A percentile compares a stretch with the other conserved stretches of the same genome.
These are phyloP conservation scores for Penicillium verhagenii DNA, from an alignment of 495 filamentous ascomycete species.

Conservation along the genomic window DNA sequence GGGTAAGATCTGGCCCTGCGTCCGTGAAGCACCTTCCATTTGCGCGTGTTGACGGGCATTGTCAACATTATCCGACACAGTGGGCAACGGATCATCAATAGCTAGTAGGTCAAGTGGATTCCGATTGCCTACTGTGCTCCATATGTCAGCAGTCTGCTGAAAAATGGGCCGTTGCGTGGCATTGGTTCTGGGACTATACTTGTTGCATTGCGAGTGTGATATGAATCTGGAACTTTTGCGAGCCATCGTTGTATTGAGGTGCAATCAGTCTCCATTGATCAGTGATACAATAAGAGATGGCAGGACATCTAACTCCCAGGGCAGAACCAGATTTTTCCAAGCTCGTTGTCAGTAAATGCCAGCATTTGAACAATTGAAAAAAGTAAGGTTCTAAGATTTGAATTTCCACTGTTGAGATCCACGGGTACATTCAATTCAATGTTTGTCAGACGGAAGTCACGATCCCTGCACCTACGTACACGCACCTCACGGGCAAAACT, in stretches of 20 bases:
- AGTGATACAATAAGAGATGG: too few relatives aligned
- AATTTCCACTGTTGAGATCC: too few relatives aligned
- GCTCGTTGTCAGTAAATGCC: too few relatives aligned
- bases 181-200: neutral
- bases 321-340: too few relatives aligned
- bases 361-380: too few relatives aligned
- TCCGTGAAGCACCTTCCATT: too few relatives aligned
- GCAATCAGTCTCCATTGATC: neutral
- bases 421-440: too few relatives aligned
- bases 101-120: neutral
- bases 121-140: neutral
- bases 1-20: neutral
- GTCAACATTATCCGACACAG: neutral
- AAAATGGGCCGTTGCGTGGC: too few relatives aligned
- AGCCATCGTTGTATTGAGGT: constrained; percentile 14
- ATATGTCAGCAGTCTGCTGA: neutral
- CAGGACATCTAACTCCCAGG: too few relatives aligned
- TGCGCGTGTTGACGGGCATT: neutral
- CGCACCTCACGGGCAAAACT: too few relatives aligned
- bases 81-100: neutral
- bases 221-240: constrained; percentile 5
- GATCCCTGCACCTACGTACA: too few relatives aligned
- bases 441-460: neutral
- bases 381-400: too few relatives aligned
- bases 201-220: neutral